phyloP scores from a whole-genome alignment of 1,284 basidiomycete genomes.

The Golubevia sp. region DNA sequence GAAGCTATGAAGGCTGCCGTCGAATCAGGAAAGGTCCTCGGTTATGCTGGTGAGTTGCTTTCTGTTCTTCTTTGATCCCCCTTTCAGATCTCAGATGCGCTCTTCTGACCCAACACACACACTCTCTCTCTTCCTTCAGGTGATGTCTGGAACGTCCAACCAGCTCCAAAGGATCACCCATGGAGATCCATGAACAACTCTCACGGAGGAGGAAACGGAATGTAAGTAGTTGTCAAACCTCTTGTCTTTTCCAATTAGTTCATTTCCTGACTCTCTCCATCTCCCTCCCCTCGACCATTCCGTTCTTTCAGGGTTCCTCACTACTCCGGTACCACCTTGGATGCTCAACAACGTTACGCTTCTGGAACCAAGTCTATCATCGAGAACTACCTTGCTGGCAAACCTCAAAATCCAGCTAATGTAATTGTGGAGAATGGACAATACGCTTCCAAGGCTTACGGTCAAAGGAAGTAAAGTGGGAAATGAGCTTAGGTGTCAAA shows the following conservation, averaged over 20 bases:
- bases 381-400: constrained; percentile 73
- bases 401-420: constrained; percentile 77
- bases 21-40: constrained; percentile 73
- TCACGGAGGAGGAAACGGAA: constrained; percentile 71
- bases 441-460: constrained; percentile 54
- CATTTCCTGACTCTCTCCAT: neutral
- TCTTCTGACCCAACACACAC: too few relatives aligned
- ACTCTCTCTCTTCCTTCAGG: constrained; percentile 17
- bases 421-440: constrained; percentile 66
- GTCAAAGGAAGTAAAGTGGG: constrained; percentile 32
- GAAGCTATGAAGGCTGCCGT: constrained; percentile 79
- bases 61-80: neutral
- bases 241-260: constrained; percentile 18
- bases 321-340: constrained; percentile 86
- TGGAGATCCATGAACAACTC: constrained; percentile 84
- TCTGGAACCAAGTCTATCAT: constrained; percentile 79
- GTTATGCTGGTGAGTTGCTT: constrained; percentile 69
- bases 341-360: constrained; percentile 87
- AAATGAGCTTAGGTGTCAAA: too few relatives aligned
- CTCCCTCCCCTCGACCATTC: neutral
- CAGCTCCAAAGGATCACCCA: constrained; percentile 75
- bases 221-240: constrained; percentile 43
- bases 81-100: constrained; percentile 65
- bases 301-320: constrained; percentile 65
- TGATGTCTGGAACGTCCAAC: constrained; percentile 61